Evolutionary conservation across 305 asterid genomes (phyloP), one percentile per base, ranked within the genome.

Genomic region (Rubia balearica): DNA sequence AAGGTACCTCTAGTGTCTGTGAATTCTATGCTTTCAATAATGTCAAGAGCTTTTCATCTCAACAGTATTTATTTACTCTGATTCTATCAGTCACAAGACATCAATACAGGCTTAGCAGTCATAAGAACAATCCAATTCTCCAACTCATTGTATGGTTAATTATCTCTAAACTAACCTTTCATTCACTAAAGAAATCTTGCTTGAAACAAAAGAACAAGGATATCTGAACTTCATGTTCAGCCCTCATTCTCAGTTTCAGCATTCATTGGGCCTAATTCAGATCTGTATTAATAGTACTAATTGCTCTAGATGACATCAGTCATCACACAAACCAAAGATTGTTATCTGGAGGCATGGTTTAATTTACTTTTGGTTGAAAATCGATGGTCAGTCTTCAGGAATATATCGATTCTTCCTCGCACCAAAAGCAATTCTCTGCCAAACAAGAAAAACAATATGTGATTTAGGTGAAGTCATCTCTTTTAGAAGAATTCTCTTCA

Each of bases 391-490:
- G n/a, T 93, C 98, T 83, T 93, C 97, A 76, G 88, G 76, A 80
- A 93, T 67, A 77, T 86, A 79, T 65, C 89, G 84, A 75, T 93
- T 93, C 83, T 96, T 87, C 70, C 97, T 86, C 46, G 97, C 96
- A 62, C 96, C 98, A 71, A 91, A 93, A 49, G 97, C 97, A 22
- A 93, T 74, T 80, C 98, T 87, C 97, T 93, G 86, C 53, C 43
- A 16, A 64, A 21, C 38, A 68, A 19, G 21, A n/a, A 69, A 36
- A 57, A 59, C 36, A 61, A 40, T 27, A 14, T 69, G 36, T 33
- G 36, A 63, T 24, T 74, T 69, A 72, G 45, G 57, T 66, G 24
- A 36, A 33, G 27, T 24, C 27, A 24, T 24, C 27, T 24, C n/a
- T n/a, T n/a, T n/a, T n/a, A n/a, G n/a, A n/a, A n/a, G n/a, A n/a